A percentile compares a stretch with the other conserved stretches of the same genome.
Conservation (phyloP, 2,329 filamentous ascomycete species). For the Phaeosphaeriaceae sp. region DNA sequence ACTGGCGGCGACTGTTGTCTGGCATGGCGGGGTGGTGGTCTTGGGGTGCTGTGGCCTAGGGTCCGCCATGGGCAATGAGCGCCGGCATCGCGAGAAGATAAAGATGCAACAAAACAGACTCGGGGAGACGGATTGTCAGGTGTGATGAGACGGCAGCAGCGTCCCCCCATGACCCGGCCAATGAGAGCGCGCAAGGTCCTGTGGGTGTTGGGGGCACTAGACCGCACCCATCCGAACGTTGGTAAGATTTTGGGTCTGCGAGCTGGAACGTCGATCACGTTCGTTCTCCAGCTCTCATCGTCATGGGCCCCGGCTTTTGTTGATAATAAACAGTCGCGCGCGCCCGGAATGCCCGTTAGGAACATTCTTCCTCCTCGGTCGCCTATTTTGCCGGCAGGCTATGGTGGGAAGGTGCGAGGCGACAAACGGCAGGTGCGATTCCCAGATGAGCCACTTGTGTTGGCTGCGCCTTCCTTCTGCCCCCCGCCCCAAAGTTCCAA, state of each 20-base stretch:
- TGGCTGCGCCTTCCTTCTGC: not conserved
- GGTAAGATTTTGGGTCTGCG: conserved; percentile 8
- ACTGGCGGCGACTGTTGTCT: too few relatives aligned
- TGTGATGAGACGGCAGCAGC: conserved; percentile 28
- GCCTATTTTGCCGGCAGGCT: too few relatives aligned
- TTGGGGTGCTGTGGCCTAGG: conserved; percentile 1
- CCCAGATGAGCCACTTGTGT: too few relatives aligned
- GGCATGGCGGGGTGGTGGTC: not conserved
- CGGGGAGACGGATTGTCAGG: conserved; percentile 13
- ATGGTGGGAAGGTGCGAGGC: too few relatives aligned
- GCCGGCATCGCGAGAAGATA: conserved; percentile 22
- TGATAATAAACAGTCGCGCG: too few relatives aligned
- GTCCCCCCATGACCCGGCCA: conserved; percentile 15
- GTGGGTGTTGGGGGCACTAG: not conserved
- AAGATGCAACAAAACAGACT: conserved; percentile 24
- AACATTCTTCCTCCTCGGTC: too few relatives aligned
- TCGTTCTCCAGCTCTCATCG: conserved; percentile 5
- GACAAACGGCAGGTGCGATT: too few relatives aligned
- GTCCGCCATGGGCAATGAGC: not conserved
- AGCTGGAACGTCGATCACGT: conserved; percentile 27
- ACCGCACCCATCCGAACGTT: conserved; percentile 1
- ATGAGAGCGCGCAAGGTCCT: conserved; percentile 9
- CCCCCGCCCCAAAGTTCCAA: too few relatives aligned
- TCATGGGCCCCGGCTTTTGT: too few relatives aligned
- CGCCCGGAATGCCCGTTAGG: too few relatives aligned